Conservation (phyloP, 306 rosid genomes). For the Acmispon strigosus region DNA sequence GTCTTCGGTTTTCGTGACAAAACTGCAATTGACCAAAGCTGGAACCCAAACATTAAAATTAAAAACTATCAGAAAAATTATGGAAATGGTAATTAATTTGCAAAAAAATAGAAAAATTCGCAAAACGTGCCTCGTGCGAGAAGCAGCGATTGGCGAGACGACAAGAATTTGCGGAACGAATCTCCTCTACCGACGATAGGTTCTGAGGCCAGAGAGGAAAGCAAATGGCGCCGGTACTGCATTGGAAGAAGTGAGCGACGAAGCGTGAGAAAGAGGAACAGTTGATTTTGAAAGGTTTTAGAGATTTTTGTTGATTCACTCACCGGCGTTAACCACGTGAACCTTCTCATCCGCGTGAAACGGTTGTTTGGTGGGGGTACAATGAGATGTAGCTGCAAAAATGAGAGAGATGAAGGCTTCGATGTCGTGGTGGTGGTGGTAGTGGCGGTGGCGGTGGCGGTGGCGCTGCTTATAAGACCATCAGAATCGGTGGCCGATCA, state of each 20-base stretch:
- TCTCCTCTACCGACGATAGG: slow-evolving; percentile 21
- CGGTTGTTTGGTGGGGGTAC: background rate
- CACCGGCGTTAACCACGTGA: slow-evolving; percentile 59
- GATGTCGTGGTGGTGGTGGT: background rate
- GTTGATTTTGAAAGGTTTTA: background rate
- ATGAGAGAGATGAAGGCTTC: background rate
- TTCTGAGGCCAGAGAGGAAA: slow-evolving; percentile 36
- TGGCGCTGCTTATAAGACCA: background rate
- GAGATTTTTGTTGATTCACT: slow-evolving; percentile 1
- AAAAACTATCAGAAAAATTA: background rate
- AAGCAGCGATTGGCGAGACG: slow-evolving; percentile 29
- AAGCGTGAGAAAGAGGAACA: background rate
- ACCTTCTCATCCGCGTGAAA: slow-evolving; percentile 41
- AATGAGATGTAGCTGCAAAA: background rate
- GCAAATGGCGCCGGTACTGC: slow-evolving; percentile 63
- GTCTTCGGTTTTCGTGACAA: slow-evolving; percentile 26
- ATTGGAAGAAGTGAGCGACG: background rate
- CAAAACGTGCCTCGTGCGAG: slow-evolving; percentile 36
- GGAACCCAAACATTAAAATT: background rate
- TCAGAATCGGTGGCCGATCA: background rate
- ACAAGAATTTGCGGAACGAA: slow-evolving; percentile 17
- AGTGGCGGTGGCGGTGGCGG: background rate
- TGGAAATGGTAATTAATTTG: background rate
- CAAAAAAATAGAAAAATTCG: background rate
- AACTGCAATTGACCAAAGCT: slow-evolving; percentile 46